phyloP scores from a whole-genome alignment of 495 filamentous ascomycete species.

The Terfezia boudieri region DNA sequence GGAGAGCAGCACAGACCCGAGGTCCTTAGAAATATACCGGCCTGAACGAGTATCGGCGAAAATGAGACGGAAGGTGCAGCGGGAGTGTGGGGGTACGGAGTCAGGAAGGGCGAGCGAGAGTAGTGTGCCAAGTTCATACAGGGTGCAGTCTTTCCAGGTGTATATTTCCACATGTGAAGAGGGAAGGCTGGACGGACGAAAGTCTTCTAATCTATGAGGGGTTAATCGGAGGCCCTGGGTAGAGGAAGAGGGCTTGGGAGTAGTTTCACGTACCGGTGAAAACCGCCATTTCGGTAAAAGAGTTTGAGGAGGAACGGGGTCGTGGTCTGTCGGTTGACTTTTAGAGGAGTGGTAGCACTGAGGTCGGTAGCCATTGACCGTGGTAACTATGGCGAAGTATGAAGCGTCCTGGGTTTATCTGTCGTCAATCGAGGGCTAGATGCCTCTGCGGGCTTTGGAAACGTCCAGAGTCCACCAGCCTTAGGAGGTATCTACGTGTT shows the following conservation, averaged over 20 bases:
- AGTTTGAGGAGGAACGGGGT: conserved; percentile 79
- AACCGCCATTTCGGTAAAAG: conserved; percentile 55
- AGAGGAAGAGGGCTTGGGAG: conserved; percentile 6
- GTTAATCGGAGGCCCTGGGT: conserved; percentile 1
- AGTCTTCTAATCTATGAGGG: conserved; percentile 38
- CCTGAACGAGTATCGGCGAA: conserved; percentile 52
- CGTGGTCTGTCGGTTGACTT: conserved; percentile 49
- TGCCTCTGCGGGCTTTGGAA: no score
- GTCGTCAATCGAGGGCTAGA: no score
- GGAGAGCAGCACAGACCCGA: conserved; percentile 63
- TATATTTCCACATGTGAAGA: conserved; percentile 60
- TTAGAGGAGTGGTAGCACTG: conserved; percentile 4
- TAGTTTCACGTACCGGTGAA: conserved; percentile 24
- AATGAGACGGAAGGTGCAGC: conserved; percentile 66
- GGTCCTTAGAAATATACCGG: conserved; percentile 47
- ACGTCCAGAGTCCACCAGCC: no score
- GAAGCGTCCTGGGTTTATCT: no score
- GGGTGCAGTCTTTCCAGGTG: conserved; percentile 67
- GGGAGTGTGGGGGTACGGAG: conserved; percentile 56
- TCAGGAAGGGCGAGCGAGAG: conserved; percentile 41
- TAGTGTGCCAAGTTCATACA: conserved; percentile 61
- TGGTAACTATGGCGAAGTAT: no score
- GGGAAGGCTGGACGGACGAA: conserved; percentile 29
- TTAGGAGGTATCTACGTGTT: no score
- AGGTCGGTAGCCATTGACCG: no score